Evolutionary conservation across 352 stramenopile species (phyloP).

Genomic region (Phytophthora melonis): DNA sequence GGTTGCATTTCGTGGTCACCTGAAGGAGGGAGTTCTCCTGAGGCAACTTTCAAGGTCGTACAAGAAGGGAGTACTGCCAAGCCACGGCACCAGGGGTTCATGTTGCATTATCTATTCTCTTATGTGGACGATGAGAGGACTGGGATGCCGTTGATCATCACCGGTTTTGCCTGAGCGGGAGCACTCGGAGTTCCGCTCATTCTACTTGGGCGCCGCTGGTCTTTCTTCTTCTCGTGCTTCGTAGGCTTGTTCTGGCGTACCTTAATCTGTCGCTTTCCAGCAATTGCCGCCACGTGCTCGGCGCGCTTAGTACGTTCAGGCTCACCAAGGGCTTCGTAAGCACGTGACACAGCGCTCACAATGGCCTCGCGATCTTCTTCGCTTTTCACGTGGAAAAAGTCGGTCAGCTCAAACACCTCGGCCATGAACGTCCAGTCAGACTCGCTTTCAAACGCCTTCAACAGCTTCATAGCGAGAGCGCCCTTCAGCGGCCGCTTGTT

Average conservation of each 20-base stretch:
- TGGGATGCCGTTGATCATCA: slow-evolving; percentile 37
- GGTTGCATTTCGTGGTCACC: no score
- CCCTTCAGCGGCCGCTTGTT: slow-evolving; percentile 41
- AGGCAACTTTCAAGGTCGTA: no score
- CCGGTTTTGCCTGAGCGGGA: slow-evolving; percentile 2
- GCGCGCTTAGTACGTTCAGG: slow-evolving; percentile 30
- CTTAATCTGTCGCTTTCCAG: slow-evolving; percentile 34
- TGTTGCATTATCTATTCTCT: slow-evolving; percentile 19
- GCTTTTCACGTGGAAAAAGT: slow-evolving; percentile 33
- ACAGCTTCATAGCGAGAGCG: slow-evolving; percentile 29
- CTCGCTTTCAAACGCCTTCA: slow-evolving; percentile 41
- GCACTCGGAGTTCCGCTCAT: background rate
- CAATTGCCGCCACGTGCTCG: slow-evolving; percentile 21
- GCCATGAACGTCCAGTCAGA: slow-evolving; percentile 46
- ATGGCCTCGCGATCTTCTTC: slow-evolving; percentile 40
- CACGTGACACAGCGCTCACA: slow-evolving; percentile 35
- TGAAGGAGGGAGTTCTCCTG: no score
- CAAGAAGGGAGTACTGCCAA: no score
- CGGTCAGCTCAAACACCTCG: slow-evolving; percentile 43
- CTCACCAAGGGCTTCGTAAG: slow-evolving; percentile 44
- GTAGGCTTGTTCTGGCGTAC: slow-evolving; percentile 12
- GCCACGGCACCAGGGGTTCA: background rate
- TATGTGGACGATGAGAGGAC: slow-evolving; percentile 33
- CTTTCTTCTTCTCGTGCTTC: slow-evolving; percentile 17
- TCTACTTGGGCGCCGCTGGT: background rate